Evolutionary conservation across 2,329 filamentous ascomycete species (phyloP), one percentile per base, ranked within the genome.

Genomic region (Exophiala viscosa): DNA sequence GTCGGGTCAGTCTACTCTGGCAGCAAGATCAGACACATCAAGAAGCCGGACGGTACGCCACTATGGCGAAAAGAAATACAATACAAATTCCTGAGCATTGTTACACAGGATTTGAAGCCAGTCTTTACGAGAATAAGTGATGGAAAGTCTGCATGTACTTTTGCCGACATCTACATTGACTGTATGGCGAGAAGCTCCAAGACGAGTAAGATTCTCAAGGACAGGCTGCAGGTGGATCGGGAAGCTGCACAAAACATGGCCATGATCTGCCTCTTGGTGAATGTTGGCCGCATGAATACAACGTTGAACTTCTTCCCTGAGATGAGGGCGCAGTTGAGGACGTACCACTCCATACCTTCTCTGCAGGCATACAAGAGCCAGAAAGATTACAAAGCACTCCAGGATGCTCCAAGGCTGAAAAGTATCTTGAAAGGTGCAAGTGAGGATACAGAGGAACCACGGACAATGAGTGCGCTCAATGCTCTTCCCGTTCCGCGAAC

Each of bases 181-280:
- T 92, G 93, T 55, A 97, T 99, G 92, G 90, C 93, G 2, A 84
- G 90, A 70, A 99, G 93, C 74, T 96, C 90, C 78, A 99, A 99
- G 77, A 97, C 92, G 23, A 97, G 93, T 78, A 97, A 97, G 74
- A 93, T 99, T 45, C 78, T 99, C 59, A 90, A 95, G 70, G 93
- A 99, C 72, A 97, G 99, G 76, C 79, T 99, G 60, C 80, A 96
- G 65, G 93, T 86, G 62, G 93, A 99, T 69, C 85, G 89, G 65
- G 86, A 90, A 60, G 91, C 91, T 17, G 93, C 92, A 33, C 90
- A 96, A 69, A 92, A 90, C 66, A 99, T 99, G 93, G 93, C 93
- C 48, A 99, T 99, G 93, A 92, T 99, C 54, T 99, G 93, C 71
- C 76, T 99, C 60, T 75, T 99, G 64, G 93, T 99, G 69, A 99